Percentiles rank a stretch among this genome's conserved stretches.
Conservation (phyloP, 371 early-diverging fungal genomes). For the Mucor saturninus region DNA sequence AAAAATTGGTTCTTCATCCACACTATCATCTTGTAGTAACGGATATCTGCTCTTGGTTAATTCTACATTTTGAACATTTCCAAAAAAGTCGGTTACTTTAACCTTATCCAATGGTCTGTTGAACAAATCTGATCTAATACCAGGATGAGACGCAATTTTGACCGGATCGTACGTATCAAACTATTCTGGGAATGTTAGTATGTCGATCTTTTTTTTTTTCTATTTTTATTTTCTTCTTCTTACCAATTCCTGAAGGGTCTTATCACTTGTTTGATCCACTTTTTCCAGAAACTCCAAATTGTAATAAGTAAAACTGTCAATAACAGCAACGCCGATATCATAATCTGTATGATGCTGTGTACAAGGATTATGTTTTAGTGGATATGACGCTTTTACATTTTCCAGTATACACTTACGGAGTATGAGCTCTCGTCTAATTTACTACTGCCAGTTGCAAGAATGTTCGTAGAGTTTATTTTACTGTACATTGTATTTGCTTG, state of each 20-base stretch:
- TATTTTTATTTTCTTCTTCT: constrained; percentile 9
- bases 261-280: constrained; percentile 77
- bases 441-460: constrained; percentile 90
- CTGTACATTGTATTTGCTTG: constrained; percentile 96
- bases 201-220: no score
- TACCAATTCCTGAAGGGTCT: constrained; percentile 78
- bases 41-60: constrained; percentile 61
- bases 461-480: constrained; percentile 89
- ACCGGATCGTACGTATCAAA: constrained; percentile 78
- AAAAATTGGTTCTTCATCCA: not conserved
- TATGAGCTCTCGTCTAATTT: constrained; percentile 89
- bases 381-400: not conserved
- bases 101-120: constrained; percentile 73
- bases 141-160: constrained; percentile 82
- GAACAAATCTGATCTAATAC: constrained; percentile 84
- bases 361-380: not conserved
- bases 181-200: constrained; percentile 35
- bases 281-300: constrained; percentile 89
- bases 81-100: constrained; percentile 93
- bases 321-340: constrained; percentile 95
- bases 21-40: constrained; percentile 19
- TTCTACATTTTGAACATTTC: constrained; percentile 89
- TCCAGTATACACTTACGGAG: constrained; percentile 61
- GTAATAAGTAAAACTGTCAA: constrained; percentile 96
- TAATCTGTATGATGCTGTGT: constrained; percentile 84